These are phyloP conservation scores for Neurospora discreta DNA, from an alignment of 495 filamentous ascomycete species.

Conservation along the genomic window DNA sequence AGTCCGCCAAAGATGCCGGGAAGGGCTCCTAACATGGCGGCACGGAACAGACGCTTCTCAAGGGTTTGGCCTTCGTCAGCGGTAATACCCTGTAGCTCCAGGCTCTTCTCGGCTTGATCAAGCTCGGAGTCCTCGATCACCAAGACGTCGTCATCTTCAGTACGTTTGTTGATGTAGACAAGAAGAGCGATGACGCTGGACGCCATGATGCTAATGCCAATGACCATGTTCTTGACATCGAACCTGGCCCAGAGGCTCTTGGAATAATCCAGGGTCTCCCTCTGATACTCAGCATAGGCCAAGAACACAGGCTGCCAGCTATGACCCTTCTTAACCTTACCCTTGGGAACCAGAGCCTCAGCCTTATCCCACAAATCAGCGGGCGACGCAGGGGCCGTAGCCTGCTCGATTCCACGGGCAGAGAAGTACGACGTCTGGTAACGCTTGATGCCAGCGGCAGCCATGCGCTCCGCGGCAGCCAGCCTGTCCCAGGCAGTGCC, in stretches of 20 bases:
- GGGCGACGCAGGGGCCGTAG: constrained; percentile 42
- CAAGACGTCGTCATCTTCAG: constrained; percentile 30
- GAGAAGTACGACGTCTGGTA: constrained; percentile 58
- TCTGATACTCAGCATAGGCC: constrained; percentile 62
- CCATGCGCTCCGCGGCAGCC: constrained; percentile 59
- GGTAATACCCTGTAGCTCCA: constrained; percentile 26
- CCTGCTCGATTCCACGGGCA: constrained; percentile 51
- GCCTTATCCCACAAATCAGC: constrained; percentile 44
- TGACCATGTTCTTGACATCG: constrained; percentile 70
- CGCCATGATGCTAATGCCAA: constrained; percentile 62
- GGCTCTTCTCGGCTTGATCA: constrained; percentile 31
- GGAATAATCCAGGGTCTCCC: constrained; percentile 67
- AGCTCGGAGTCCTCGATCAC: constrained; percentile 33
- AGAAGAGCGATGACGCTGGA: constrained; percentile 54
- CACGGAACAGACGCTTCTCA: constrained; percentile 24
- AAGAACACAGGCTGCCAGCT: constrained; percentile 36
- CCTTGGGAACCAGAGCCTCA: constrained; percentile 21
- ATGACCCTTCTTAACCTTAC: constrained; percentile 12
- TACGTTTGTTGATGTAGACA: constrained; percentile 51
- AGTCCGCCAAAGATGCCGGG: constrained; percentile 17
- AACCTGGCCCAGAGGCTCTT: constrained; percentile 84
- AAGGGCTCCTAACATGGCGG: constrained; percentile 22
- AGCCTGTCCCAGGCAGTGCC: constrained; percentile 65
- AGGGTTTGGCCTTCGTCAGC: constrained; percentile 21
- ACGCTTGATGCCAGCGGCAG: constrained; percentile 77